Evolutionary conservation across 2,329 filamentous ascomycete species (phyloP), one percentile per base, ranked within the genome.

Genomic region (Thelonectria blattea): DNA sequence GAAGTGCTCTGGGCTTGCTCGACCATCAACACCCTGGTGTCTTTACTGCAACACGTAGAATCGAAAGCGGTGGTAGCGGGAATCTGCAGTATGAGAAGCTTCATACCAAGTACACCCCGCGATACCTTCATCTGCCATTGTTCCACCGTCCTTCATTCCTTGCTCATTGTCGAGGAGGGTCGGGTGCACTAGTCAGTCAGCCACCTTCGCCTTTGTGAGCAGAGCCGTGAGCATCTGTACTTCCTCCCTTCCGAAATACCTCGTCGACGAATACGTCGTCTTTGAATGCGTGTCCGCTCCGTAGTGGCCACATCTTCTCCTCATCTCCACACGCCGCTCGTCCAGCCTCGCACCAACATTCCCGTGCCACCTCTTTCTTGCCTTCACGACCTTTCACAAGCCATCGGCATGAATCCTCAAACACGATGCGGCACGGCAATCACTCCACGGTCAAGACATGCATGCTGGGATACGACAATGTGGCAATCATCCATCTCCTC

Each of bases 401-500:
- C 30, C 46, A 34, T 22, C 34, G 10, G 30, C 17, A 45, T 12
- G n/a, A 27, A 30, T 47, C 32, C 42, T 9, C 8, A 30, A 2
- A 30, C 30, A 39, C 27, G 11, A 4, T 39, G 22, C 10, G 3
- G 18, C 30, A 52, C 9, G 11, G 32, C 10, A 50, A 42, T 17
- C 6, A 46, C 8, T 17, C 42, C 20, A 30, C n/a, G 9, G 32
- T 14, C 12, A 17, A 49, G 52, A 15, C 39, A 37, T 17, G 14
- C 22, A 24, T n/a, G 30, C 48, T 30, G 27, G 22, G 27, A 30
- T 30, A 24, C 17, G 17, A 20, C 58, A 64, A 58, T 48, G 65
- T 55, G 43, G 52, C 43, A 50, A 50, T 56, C 66, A 59, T 66
- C 46, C 34, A 62, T 68, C 65, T 60, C 63, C 58, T 69, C 65